Evolutionary conservation across 2,329 filamentous ascomycete genomes (phyloP), one percentile per base, ranked within the genome.

Genomic region (Aspergillus sp.): DNA sequence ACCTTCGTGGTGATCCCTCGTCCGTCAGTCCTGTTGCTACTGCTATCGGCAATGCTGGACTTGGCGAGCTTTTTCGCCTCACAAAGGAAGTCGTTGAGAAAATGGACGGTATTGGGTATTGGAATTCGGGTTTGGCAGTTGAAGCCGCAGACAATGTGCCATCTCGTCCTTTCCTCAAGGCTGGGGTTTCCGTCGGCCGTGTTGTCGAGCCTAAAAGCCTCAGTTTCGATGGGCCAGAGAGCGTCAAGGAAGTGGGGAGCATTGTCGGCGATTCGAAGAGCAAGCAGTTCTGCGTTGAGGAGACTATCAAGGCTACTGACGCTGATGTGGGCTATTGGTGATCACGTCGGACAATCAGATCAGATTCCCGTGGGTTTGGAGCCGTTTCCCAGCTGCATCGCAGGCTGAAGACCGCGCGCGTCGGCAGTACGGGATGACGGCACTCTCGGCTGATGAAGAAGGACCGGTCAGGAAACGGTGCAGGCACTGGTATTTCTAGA

Each of bases 71-170:
- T 19, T 60, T 70, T n/a, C 54, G 60, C 7, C 45, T 70, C 14
- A 62, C 67, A 0, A 68, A 64, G n/a, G 58, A 51, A 0, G 56
- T 75, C 7, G 64, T 74, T 16, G 57, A 66, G 26, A 68, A 66
- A 13, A 71, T 75, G 17, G 72, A 76, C 50, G 62, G 59, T 16
- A 54, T 76, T 2, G 73, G 73, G 14, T 62, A 55, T 43, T 61
- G 53, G 45, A 71, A 69, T 36, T 43, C 51, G 16, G 61, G 62
- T 0, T 54, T 52, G 9, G 17, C 35, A 9, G 42, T 41, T 3
- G 50, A 47, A 5, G 33, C 33, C 13, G 16, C 38, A 9, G 43
- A 16, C 7, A 17, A 45, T 32, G 9, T 38, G 4, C 16, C 22
- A 11, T 9, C 30, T 17, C 17, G 45, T 5, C 52, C 49, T 13